Percentiles rank a stretch among this genome's conserved stretches.
Evolutionary conservation across 371 early-diverging fungal genomes (phyloP).

Genomic region (Mortierella sp.): DNA sequence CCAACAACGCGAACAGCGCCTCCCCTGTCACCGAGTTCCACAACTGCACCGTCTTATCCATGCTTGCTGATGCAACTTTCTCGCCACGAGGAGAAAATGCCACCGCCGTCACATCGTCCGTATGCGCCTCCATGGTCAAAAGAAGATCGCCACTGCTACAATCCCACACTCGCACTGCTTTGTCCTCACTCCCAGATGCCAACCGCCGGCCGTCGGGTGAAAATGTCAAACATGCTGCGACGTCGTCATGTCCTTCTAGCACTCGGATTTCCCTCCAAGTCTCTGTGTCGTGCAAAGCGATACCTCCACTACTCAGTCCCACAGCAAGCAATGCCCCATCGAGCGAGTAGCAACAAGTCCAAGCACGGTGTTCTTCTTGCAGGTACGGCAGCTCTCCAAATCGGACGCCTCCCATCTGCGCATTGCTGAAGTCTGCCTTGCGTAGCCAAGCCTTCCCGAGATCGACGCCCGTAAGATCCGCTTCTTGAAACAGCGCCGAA

Average conservation of each 20-base stretch:
- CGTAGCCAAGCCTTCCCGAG: not conserved
- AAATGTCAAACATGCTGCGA: not conserved
- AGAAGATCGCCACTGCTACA: not conserved
- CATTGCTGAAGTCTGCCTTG: not conserved
- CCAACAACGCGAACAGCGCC: not conserved
- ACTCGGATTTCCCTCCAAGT: not conserved
- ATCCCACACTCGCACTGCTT: not conserved
- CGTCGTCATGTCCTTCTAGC: not conserved
- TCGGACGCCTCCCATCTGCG: not conserved
- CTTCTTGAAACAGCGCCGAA: slow-evolving; percentile 1
- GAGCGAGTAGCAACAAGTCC: not conserved
- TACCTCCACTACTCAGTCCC: not conserved
- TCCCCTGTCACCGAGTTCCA: not conserved
- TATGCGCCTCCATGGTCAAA: not conserved
- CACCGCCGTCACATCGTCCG: not conserved
- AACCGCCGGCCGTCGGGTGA: not conserved
- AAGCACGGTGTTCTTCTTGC: not conserved
- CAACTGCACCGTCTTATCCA: not conserved
- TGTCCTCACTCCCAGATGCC: not conserved
- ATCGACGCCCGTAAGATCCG: not conserved
- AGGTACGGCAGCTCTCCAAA: slow-evolving; percentile 4
- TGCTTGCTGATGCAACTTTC: not conserved
- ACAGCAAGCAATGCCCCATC: not conserved
- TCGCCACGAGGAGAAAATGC: not conserved
- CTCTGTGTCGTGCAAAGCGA: not conserved